Conservation (phyloP, 345 rosid species). For the Boechera stricta region DNA sequence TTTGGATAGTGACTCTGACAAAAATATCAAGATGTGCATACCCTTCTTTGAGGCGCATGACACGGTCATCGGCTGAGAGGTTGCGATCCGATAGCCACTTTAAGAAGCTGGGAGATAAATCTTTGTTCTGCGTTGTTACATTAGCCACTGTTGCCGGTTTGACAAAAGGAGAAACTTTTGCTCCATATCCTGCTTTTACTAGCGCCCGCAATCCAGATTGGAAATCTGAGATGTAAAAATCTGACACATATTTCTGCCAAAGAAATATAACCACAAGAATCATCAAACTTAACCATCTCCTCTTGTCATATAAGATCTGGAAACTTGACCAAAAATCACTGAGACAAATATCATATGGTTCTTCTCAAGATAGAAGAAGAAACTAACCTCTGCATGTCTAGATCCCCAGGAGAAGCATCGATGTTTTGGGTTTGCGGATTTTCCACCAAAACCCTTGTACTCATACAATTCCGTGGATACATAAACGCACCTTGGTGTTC, state of each 20-base stretch:
- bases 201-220: slow-evolving; percentile 90
- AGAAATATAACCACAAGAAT: slow-evolving; percentile 9
- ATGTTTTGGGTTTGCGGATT: slow-evolving; percentile 77
- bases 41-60: slow-evolving; percentile 98
- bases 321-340: slow-evolving; percentile 7
- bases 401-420: slow-evolving; percentile 88
- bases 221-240: slow-evolving; percentile 92
- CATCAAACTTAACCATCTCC: slow-evolving; percentile 10
- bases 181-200: slow-evolving; percentile 91
- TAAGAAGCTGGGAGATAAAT: slow-evolving; percentile 73
- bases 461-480: slow-evolving; percentile 84
- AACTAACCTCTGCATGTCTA: slow-evolving; percentile 71
- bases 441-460: slow-evolving; percentile 82
- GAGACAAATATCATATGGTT: neutral
- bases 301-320: neutral
- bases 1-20: slow-evolving; percentile 1
- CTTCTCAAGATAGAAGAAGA: neutral
- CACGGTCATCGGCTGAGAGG: slow-evolving; percentile 71
- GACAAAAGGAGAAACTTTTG: slow-evolving; percentile 88
- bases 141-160: slow-evolving; percentile 75
- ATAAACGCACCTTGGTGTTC: slow-evolving; percentile 78
- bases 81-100: slow-evolving; percentile 81
- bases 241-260: slow-evolving; percentile 82
- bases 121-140: slow-evolving; percentile 63
- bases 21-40: slow-evolving; percentile 24